Evolutionary conservation across 2,329 filamentous ascomycete species (phyloP), one percentile per base, ranked within the genome.

Genomic region (Cercospora nicotianae): DNA sequence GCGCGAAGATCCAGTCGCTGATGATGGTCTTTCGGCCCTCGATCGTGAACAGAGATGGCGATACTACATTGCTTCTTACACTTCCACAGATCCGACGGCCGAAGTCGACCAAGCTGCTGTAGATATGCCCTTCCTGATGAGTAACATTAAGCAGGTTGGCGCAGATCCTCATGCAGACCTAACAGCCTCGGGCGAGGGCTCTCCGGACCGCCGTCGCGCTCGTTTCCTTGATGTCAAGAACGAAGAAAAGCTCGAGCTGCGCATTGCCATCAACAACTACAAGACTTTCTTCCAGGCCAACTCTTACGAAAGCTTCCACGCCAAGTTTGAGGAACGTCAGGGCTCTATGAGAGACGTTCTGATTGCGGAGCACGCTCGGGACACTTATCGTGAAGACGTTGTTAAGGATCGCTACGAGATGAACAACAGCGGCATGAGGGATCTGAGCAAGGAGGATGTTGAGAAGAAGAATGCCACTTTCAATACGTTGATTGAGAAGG

Each of bases 61-160:
- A 74, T 96, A 96, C 81, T 99, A 99, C 78, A 92, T 97, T 66
- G 94, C 94, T 18, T 93, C 94, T 0, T 98, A 91, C 79, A 91
- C 93, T 72, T 92, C 93, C 70, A 87, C 94, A 26, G 93, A 97
- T 76, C 91, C 92, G 1, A 99, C 95, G 0, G 84, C 82, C 63
- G 79, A 80, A 53, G 76, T 84, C 28, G 71, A 75, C 16, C 64
- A 67, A 16, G 64, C 51, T 18, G 57, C 60, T 13, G 65, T 83
- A n/a, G 71, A 74, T 30, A 75, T 78, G 9, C 81, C 82, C 0
- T 80, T 82, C 67, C 76, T 83, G 18, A 64, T 71, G 8, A 73
- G 75, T 57, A 82, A 80, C 71, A 77, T 82, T 61, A 78, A 78
- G 58, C 72, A 78, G 26, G 72, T 77, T 3, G 79, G 79, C 64